Evolutionary conservation across 1,139 yeast species (phyloP).

Genomic region (Debaryomycetaceae sp.): DNA sequence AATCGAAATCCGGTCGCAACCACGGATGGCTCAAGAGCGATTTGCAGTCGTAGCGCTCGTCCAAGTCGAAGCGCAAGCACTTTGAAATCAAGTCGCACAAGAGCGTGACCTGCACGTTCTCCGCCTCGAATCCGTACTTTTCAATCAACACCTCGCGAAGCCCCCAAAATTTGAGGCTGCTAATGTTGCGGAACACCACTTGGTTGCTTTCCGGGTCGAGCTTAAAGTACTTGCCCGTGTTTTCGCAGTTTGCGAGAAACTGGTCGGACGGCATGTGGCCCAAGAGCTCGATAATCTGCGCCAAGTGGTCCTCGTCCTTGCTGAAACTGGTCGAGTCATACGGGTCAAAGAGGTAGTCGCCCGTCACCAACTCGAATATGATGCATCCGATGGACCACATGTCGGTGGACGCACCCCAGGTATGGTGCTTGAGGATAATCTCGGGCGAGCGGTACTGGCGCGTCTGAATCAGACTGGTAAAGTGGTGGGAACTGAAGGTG

Average conservation of each 20-base stretch:
- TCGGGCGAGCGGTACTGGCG: constrained; percentile 83
- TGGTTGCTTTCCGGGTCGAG: constrained; percentile 29
- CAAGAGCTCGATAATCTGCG: constrained; percentile 62
- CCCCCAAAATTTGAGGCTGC: constrained; percentile 59
- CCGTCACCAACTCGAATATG: constrained; percentile 70
- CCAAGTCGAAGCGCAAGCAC: constrained; percentile 71
- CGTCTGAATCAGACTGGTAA: constrained; percentile 78
- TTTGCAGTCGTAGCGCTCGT: constrained; percentile 20
- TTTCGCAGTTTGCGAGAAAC: constrained; percentile 38
- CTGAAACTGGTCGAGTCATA: constrained; percentile 49
- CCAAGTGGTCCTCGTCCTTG: constrained; percentile 80
- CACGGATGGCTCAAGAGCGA: constrained; percentile 54
- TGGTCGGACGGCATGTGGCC: constrained; percentile 47
- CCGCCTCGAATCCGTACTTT: constrained; percentile 47
- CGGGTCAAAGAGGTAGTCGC: constrained; percentile 80
- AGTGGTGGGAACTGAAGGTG: constrained; percentile 62
- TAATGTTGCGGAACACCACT: constrained; percentile 42
- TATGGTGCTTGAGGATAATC: constrained; percentile 48
- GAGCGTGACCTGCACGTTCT: constrained; percentile 11
- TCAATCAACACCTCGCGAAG: constrained; percentile 56
- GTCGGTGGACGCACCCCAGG: constrained; percentile 81
- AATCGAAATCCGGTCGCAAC: constrained; percentile 55
- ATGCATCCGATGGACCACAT: constrained; percentile 81
- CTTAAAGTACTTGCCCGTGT: constrained; percentile 43
- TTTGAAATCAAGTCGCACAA: constrained; percentile 36